Conservation (phyloP, 257 asterid species). For the Solanum commersonii region DNA sequence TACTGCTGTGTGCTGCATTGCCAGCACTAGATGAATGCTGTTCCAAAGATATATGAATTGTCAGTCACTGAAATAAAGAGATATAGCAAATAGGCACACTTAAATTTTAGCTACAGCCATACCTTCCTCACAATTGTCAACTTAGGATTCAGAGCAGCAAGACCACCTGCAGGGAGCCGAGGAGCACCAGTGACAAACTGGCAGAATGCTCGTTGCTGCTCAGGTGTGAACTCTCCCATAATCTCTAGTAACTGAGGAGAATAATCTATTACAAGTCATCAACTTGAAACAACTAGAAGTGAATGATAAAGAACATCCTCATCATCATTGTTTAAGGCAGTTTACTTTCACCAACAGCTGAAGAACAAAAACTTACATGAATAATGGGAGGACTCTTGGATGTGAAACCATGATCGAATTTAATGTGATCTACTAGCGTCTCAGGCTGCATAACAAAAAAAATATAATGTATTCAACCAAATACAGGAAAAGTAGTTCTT, state of each 20-base stretch:
- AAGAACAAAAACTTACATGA: conserved; percentile 32
- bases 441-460: conserved; percentile 54
- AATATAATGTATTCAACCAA: not conserved
- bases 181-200: conserved; percentile 99
- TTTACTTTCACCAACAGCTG: not conserved
- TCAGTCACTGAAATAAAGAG: not conserved
- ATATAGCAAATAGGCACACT: not conserved
- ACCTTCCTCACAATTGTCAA: conserved; percentile 97
- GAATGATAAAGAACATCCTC: not conserved
- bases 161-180: conserved; percentile 92
- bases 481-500: not conserved
- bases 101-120: not conserved
- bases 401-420: conserved; percentile 94
- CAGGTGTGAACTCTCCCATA: conserved; percentile 86
- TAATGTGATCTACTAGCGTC: conserved; percentile 80
- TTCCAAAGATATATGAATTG: not conserved
- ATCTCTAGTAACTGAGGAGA: conserved; percentile 74
- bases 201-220: conserved; percentile 91
- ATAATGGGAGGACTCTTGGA: conserved; percentile 85
- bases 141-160: conserved; percentile 86
- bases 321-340: not conserved
- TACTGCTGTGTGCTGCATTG: conserved; percentile 36
- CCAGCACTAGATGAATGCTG: conserved; percentile 72
- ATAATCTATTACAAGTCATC: not conserved
- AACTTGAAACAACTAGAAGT: not conserved